Evolutionary conservation across 1,284 basidiomycete species (phyloP), one percentile per base, ranked within the genome.

Genomic region (Laetiporus sulphureus): DNA sequence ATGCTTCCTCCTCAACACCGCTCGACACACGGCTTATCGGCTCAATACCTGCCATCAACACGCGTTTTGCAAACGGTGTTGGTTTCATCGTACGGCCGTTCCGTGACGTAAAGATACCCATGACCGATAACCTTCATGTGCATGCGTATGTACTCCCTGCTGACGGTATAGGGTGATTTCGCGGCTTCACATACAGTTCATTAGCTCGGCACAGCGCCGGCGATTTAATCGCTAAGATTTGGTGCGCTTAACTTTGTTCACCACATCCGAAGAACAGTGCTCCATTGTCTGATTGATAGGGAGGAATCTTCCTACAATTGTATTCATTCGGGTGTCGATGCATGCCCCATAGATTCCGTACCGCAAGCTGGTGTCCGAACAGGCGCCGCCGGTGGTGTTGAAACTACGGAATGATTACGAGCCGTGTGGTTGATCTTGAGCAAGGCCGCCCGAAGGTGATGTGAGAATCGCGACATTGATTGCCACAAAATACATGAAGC

Each of bases 61-160:
- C 31, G 15, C 7, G 6, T 61, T 3, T 48, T 55, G 24, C 33
- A 41, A 77, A 80, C 52, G 72, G 70, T 39, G 76, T 86, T 46
- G 83, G 83, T 31, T 87, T 86, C 66, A 83, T 85, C 51, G 80
- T 79, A 0, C 76, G 80, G 6, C 83, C 82, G 0, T 85, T 83
- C 65, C 75, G 70, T 52, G 83, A 86, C 55, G 74, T 63, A 60
- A 83, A 81, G 59, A 83, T 86, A 38, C 82, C 83, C 11, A 75
- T 86, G 32, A 81, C 77, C 21, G 83, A 86, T 61, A 84, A 86
- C 57, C 68, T 87, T 22, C 83, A 87, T 58, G 75, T 73, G 2
- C 84, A 88, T 56, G 83, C 80, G 11, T 86, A 78, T 57, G 69
- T 84, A 41, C 67, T 66, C 12, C 75, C 79, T 12, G 68, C 74